These are phyloP conservation scores for Entomortierella parvispora DNA, from an alignment of 192 early-diverging fungal genomes.

Conservation along the genomic window DNA sequence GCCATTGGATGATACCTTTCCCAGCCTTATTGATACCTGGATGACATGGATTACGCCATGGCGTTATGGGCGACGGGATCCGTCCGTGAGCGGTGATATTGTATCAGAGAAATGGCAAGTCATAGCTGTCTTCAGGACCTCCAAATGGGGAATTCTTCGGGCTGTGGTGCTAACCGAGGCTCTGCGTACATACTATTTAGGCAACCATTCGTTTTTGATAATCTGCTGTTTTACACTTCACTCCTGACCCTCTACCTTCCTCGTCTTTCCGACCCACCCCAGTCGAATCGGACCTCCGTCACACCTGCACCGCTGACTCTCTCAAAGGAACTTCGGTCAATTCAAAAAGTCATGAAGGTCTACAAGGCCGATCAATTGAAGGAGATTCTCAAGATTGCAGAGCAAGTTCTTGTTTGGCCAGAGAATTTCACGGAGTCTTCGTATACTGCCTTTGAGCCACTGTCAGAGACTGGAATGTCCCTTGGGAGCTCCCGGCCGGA, in stretches of 20 bases:
- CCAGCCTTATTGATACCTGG: conserved; percentile 35
- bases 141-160: neutral
- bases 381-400: conserved; percentile 40
- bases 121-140: too few relatives aligned
- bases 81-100: conserved; percentile 17
- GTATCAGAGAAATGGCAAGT: conserved; percentile 44
- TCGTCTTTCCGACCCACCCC: conserved; percentile 34
- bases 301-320: conserved; percentile 25
- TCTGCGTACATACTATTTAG: conserved; percentile 1
- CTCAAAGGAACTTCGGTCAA: conserved; percentile 27
- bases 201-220: conserved; percentile 49
- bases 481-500: conserved; percentile 15
- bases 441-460: conserved; percentile 27
- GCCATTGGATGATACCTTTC: conserved; percentile 42
- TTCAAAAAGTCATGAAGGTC: conserved; percentile 43
- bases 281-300: conserved; percentile 8
- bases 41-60: conserved; percentile 47
- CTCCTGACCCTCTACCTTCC: conserved; percentile 31
- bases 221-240: conserved; percentile 40
- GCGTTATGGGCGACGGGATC: conserved; percentile 39
- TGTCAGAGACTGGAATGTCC: conserved; percentile 4
- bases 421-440: conserved; percentile 38
- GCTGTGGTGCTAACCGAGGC: too few relatives aligned
- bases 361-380: conserved; percentile 39
- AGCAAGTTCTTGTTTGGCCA: conserved; percentile 42